Evolutionary conservation across 208 protist genomes (phyloP), one percentile per base, ranked within the genome.

Genomic region (Porcisia deanei): DNA sequence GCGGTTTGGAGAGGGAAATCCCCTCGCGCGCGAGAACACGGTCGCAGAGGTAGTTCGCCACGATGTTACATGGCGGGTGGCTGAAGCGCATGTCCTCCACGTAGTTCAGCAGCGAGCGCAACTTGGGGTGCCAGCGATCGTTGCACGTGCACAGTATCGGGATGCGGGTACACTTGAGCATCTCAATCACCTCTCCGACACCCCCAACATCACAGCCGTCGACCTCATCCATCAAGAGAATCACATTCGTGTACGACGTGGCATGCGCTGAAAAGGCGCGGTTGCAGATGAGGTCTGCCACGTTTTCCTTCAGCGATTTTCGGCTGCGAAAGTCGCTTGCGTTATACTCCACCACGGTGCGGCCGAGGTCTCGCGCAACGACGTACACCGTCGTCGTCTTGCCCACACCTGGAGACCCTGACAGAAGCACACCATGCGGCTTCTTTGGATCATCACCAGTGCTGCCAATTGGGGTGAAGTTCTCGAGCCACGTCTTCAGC

Each of bases 101-200:
- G 84, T 99, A 86, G 73, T 99, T 99, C 39, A 95, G 64, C 2
- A 99, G 85, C 22, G 96, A 92, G 10, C 91, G 87, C 45, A 99
- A 79, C 78, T 99, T 99, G 12, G 72, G 80, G 64, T 92, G 87
- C 65, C 84, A 93, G n/a, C 96, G 89, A 83, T 99, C 99, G 84
- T 99, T 99, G 83, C 98, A 99, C 52, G 99, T 99, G 90, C 99
- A 99, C 45, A 99, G 91, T 78, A 99, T 99, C 30, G 99, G 99
- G 25, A 99, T 77, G 30, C 84, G 87, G 10, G 94, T 97, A 2
- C 75, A 82, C 70, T 99, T 98, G 60, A 99, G 98, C 79, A 99
- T 90, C 69, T 97, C 57, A 69, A 99, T 97, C 12, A 99, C 84
- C 80, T 99, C 97, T 22, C 90, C 87, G 25, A 99, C 89, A 57